A percentile compares a stretch with the other conserved stretches of the same genome.
These are phyloP conservation scores for Fusarium virguliforme DNA, from an alignment of 2,329 filamentous ascomycete species.

Conservation along the genomic window DNA sequence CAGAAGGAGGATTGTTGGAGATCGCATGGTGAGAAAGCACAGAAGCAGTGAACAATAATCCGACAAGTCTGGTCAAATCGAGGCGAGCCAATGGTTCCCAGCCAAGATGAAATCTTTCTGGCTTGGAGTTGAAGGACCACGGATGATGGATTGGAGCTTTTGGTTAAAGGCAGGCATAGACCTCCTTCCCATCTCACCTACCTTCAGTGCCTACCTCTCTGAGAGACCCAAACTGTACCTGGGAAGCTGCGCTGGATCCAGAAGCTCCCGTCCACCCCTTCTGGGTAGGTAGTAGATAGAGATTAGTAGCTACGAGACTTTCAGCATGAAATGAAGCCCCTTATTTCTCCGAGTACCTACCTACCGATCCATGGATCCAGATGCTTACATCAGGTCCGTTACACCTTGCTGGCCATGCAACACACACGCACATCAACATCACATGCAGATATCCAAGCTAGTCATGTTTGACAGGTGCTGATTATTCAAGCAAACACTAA, in stretches of 20 bases:
- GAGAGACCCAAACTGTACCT: not conserved
- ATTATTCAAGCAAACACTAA: conserved; percentile 56
- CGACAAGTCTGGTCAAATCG: not conserved
- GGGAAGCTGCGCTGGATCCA: not conserved
- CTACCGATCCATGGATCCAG: not conserved
- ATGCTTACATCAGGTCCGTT: not conserved
- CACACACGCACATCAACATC: not conserved
- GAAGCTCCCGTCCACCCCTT: not conserved
- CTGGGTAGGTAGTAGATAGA: too few species aligned
- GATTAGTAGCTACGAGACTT: too few species aligned
- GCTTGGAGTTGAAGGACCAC: not conserved
- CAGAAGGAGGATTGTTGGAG: conserved; percentile 23
- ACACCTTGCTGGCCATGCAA: not conserved
- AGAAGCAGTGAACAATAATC: not conserved
- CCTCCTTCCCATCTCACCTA: not conserved
- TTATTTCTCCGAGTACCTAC: too few species aligned
- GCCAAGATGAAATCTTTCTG: not conserved
- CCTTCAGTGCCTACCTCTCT: too few species aligned
- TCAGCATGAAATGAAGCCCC: too few species aligned
- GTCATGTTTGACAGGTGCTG: conserved; percentile 47
- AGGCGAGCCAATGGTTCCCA: not conserved
- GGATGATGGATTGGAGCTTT: not conserved
- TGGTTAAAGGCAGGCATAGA: not conserved
- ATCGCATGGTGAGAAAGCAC: conserved; percentile 27
- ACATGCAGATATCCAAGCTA: not conserved